phyloP scores from a whole-genome alignment of 129 eudicot genomes.

The Lonicera japonica region DNA sequence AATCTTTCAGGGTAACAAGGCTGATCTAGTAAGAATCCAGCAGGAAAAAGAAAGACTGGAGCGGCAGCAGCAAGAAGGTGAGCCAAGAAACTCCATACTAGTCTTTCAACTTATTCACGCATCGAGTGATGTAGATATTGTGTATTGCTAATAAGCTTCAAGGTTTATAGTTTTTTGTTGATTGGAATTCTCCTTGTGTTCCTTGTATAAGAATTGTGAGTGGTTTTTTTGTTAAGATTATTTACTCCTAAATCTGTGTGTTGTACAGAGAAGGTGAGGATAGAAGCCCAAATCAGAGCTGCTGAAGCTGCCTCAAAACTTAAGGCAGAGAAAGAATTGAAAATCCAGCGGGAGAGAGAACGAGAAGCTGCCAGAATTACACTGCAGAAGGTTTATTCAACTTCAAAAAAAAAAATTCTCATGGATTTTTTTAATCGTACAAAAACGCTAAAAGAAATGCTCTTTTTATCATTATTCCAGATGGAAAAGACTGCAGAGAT shows the following conservation, averaged over 20 bases:
- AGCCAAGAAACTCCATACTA: neutral
- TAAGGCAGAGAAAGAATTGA: constrained; percentile 19
- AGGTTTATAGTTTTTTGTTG: neutral
- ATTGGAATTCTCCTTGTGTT: too few species aligned
- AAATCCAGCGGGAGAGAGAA: constrained; percentile 25
- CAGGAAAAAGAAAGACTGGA: constrained; percentile 35
- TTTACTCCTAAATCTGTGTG: too few species aligned
- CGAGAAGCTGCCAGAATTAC: constrained; percentile 39
- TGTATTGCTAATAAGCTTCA: neutral
- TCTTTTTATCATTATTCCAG: constrained; percentile 9
- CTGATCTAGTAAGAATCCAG: constrained; percentile 24
- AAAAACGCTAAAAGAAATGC: too few species aligned
- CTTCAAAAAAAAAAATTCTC: too few species aligned
- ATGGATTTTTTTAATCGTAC: too few species aligned
- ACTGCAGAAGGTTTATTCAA: constrained; percentile 25
- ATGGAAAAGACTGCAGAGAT: constrained; percentile 33
- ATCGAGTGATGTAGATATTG: too few species aligned
- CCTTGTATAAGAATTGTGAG: too few species aligned
- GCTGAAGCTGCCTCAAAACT: constrained; percentile 33
- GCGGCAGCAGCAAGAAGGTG: constrained; percentile 42
- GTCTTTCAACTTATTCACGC: neutral
- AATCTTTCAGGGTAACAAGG: constrained; percentile 25
- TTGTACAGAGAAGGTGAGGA: constrained; percentile 36
- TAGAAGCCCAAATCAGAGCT: constrained; percentile 41
- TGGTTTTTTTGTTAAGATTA: too few species aligned